Evolutionary conservation across 116 monocot species (phyloP).

Genomic region (Dioscorea cayenensis): DNA sequence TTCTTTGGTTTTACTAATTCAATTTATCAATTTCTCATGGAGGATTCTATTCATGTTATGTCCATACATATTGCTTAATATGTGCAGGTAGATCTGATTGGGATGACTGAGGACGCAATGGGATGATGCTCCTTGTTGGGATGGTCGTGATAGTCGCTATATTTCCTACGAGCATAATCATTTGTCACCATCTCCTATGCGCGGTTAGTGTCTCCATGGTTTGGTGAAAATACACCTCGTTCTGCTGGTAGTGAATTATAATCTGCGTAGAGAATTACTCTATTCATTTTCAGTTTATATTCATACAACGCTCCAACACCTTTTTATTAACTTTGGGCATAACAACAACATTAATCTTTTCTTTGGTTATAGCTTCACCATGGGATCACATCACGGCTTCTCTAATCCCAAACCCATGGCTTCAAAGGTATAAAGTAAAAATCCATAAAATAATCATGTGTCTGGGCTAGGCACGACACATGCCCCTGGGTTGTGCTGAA

Average conservation of each 20-base stretch:
- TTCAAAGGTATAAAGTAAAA: background rate
- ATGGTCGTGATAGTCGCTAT: slow-evolving; percentile 36
- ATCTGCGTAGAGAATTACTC: background rate
- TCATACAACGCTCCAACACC: too few species aligned
- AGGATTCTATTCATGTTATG: background rate
- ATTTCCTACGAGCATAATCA: slow-evolving; percentile 22
- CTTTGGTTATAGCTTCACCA: slow-evolving; percentile 47
- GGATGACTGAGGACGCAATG: slow-evolving; percentile 85
- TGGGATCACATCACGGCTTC: slow-evolving; percentile 85
- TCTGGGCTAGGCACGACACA: too few species aligned
- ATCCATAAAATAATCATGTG: too few species aligned
- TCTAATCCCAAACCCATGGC: slow-evolving; percentile 70
- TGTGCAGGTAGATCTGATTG: slow-evolving; percentile 61
- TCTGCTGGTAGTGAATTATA: slow-evolving; percentile 34
- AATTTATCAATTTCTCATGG: background rate
- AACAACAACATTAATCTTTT: background rate
- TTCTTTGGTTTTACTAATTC: background rate
- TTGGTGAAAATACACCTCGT: slow-evolving; percentile 68
- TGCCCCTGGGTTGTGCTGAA: too few species aligned
- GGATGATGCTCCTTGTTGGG: slow-evolving; percentile 75
- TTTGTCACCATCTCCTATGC: slow-evolving; percentile 83
- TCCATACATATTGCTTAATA: slow-evolving; percentile 1
- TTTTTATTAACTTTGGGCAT: background rate
- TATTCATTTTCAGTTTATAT: background rate
- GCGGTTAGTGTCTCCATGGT: slow-evolving; percentile 86